These are phyloP conservation scores for Fistulifera solaris DNA, from an alignment of 108 stramenopile genomes.

Conservation along the genomic window DNA sequence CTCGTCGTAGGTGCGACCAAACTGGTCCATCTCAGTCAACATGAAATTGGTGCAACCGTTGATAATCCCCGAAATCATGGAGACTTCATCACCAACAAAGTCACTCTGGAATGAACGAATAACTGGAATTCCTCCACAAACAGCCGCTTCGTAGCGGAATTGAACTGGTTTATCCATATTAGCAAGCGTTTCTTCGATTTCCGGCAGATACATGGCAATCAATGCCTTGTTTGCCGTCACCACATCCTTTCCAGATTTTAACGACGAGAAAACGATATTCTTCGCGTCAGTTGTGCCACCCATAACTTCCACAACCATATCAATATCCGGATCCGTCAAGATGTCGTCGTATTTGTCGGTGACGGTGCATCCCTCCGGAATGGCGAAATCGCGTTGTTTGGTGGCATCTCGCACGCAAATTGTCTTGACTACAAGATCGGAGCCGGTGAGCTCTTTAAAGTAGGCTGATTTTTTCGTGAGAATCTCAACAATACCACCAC, in stretches of 20 bases:
- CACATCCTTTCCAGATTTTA: slow-evolving; percentile 78
- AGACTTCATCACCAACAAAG: slow-evolving; percentile 85
- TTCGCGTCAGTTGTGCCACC: slow-evolving; percentile 88
- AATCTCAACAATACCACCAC: slow-evolving; percentile 94
- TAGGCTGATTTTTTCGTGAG: slow-evolving; percentile 50
- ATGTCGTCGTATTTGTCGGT: slow-evolving; percentile 77
- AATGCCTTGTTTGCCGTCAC: slow-evolving; percentile 97
- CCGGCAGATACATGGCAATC: slow-evolving; percentile 82
- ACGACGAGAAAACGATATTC: slow-evolving; percentile 70
- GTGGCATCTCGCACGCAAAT: slow-evolving; percentile 67
- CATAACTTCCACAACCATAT: slow-evolving; percentile 93
- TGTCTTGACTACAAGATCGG: slow-evolving; percentile 41
- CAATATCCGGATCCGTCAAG: slow-evolving; percentile 74
- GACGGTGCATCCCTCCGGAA: slow-evolving; percentile 62
- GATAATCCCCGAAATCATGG: slow-evolving; percentile 84
- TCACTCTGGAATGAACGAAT: slow-evolving; percentile 91
- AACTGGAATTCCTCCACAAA: slow-evolving; percentile 96
- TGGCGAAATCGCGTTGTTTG: slow-evolving; percentile 72
- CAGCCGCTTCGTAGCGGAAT: slow-evolving; percentile 92
- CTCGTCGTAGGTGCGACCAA: slow-evolving; percentile 83
- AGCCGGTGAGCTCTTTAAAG: slow-evolving; percentile 67
- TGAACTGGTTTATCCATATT: slow-evolving; percentile 29
- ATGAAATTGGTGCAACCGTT: slow-evolving; percentile 99
- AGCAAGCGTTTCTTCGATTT: slow-evolving; percentile 66
- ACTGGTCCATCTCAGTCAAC: slow-evolving; percentile 93